Evolutionary conservation across 257 asterid genomes (phyloP), one percentile per base, ranked within the genome.

Genomic region (Misopates orontium): DNA sequence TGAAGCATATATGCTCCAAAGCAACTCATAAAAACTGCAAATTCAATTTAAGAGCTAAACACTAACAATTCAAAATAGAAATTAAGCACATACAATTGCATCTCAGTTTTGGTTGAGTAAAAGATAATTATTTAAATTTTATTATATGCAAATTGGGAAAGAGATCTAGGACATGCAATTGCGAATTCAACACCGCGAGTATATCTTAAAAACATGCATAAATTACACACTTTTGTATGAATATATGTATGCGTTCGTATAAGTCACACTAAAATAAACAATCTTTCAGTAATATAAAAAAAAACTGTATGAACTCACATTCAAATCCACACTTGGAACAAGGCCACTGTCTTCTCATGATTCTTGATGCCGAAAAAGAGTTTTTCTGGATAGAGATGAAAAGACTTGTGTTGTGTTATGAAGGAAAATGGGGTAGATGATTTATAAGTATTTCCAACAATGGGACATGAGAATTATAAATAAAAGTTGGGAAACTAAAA

Each of bases 281-380:
- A 0, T 56, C 25, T 28, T 25, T 4, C 10, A 9, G 3, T 4
- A 10, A 4, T 24, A 5, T 4, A 62, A 36, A 55, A 62, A 10
- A 17, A 53, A 13, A 56, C 14, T n/a, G 42, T 1, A 17, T 20
- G 18, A 63, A 71, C 84, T 79, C 48, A 79, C 84, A 68, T 71
- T 71, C 71, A 71, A 68, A 68, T 68, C 71, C 78, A 69, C 76
- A 72, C 16, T 51, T 71, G 50, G 78, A 72, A 41, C 80, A 75
- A 49, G 69, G 39, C 62, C 78, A 40, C 32, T 71, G 74, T 40
- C 67, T 72, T 53, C 67, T 71, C 80, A 78, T 78, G 61, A 8
- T 62, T 58, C 71, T 42, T 25, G 51, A 14, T n/a, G n/a, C n/a
- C 25, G 64, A 54, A 24, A 0, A 31, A 7, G 20, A 5, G 41